Conservation (phyloP, 23 red algal species). For the Gracilariopsis chorda region DNA sequence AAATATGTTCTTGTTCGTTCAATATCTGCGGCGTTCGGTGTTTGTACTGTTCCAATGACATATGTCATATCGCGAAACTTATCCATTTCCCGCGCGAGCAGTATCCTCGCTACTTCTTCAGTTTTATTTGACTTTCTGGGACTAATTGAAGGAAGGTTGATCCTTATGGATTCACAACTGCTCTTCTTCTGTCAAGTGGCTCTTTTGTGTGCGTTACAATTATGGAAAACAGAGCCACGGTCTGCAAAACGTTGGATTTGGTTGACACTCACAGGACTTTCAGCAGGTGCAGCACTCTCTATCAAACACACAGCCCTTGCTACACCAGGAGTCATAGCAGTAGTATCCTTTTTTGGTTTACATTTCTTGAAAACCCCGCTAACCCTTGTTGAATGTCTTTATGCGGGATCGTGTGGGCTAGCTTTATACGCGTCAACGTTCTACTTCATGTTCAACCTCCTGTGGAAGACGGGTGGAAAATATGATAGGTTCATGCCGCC, state of each 20-base stretch:
- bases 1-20: constrained; percentile 72
- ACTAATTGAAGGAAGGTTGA: constrained; percentile 83
- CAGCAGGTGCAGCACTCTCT: constrained; percentile 68
- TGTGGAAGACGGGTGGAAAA: constrained; percentile 56
- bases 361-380: constrained; percentile 51
- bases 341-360: constrained; percentile 84
- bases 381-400: constrained; percentile 56
- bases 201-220: constrained; percentile 58
- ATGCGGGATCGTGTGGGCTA: constrained; percentile 60
- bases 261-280: constrained; percentile 63
- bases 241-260: constrained; percentile 25
- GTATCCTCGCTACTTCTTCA: constrained; percentile 45
- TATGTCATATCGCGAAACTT: constrained; percentile 74
- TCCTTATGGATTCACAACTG: constrained; percentile 92
- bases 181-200: constrained; percentile 81
- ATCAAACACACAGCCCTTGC: constrained; percentile 95
- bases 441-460: constrained; percentile 50
- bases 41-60: constrained; percentile 65
- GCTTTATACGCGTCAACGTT: constrained; percentile 55
- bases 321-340: constrained; percentile 73
- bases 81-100: constrained; percentile 27
- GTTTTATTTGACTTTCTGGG: constrained; percentile 68
- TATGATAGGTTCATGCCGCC: constrained; percentile 69
- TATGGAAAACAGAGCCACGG: constrained; percentile 64
- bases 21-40: constrained; percentile 82